Evolutionary conservation across 352 stramenopile genomes (phyloP).

Genomic region (Globisporangium alternatum): DNA sequence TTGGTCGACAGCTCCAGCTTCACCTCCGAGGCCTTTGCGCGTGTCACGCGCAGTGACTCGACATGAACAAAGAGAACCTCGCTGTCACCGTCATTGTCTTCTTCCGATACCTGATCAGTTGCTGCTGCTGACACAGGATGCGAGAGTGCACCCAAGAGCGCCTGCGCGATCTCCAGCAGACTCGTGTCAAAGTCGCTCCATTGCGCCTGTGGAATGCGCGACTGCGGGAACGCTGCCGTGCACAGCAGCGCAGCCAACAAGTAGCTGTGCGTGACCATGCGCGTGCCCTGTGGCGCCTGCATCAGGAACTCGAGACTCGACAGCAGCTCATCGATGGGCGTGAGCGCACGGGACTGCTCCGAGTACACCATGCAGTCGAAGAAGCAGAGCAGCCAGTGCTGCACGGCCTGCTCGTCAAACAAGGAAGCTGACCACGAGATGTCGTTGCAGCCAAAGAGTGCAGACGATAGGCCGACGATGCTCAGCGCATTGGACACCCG

Average conservation of each 20-base stretch:
- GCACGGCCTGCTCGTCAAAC: conserved; percentile 16
- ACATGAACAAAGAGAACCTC: conserved; percentile 11
- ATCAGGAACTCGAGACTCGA: conserved; percentile 19
- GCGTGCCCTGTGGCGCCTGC: neutral
- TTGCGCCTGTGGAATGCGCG: conserved; percentile 9
- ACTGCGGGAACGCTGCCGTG: conserved; percentile 31
- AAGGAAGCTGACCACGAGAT: conserved; percentile 19
- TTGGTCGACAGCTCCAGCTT: neutral
- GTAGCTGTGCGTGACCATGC: conserved; percentile 25
- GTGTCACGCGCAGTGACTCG: neutral
- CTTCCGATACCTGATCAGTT: neutral
- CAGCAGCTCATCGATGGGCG: conserved; percentile 19
- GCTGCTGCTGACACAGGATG: neutral
- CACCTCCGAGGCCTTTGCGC: conserved; percentile 2
- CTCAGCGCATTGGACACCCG: conserved; percentile 18
- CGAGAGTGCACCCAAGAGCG: conserved; percentile 6
- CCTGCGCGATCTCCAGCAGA: conserved; percentile 6
- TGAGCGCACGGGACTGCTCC: conserved; percentile 27
- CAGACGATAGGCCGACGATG: conserved; percentile 12
- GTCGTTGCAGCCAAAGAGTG: conserved; percentile 8
- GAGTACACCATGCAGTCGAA: conserved; percentile 22
- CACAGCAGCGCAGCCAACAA: conserved; percentile 39
- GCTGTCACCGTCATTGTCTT: neutral
- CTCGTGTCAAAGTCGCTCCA: conserved; percentile 13
- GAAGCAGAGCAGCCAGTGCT: conserved; percentile 21